phyloP scores from a whole-genome alignment of 2,329 filamentous ascomycete species.

The Westerdykella aurantiaca region DNA sequence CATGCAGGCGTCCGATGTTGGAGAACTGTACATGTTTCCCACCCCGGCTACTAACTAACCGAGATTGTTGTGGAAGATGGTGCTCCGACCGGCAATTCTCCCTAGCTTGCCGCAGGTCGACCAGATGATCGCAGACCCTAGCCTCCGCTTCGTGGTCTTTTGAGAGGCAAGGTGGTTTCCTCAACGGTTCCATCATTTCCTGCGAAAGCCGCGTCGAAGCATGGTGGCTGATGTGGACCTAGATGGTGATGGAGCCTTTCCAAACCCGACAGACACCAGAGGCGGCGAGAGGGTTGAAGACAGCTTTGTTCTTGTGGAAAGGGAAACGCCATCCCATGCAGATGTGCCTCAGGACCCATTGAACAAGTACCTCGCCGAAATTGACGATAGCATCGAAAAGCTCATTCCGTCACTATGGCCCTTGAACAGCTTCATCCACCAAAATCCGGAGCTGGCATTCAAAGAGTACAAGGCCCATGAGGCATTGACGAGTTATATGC shows the following conservation, averaged over 20 bases:
- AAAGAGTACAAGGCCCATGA: constrained; percentile 46
- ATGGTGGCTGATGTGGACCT: no score
- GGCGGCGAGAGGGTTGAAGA: constrained; percentile 7
- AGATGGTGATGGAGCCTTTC: no score
- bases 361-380: constrained; percentile 12
- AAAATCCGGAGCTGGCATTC: constrained; percentile 46
- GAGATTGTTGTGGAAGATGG: constrained; percentile 5
- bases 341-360: neutral
- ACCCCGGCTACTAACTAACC: constrained; percentile 10
- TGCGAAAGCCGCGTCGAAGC: no score
- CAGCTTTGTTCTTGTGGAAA: constrained; percentile 8
- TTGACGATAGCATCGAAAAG: constrained; percentile 39
- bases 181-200: no score
- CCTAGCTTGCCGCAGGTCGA: constrained; percentile 3
- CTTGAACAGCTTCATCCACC: constrained; percentile 48
- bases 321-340: neutral
- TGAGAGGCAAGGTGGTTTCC: no score
- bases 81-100: constrained; percentile 8
- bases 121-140: neutral
- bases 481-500: constrained; percentile 36
- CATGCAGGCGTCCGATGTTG: neutral
- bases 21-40: constrained; percentile 3
- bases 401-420: constrained; percentile 40
- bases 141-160: no score
- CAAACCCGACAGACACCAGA: no score